These are phyloP conservation scores for Wickerhamomyces pijperi DNA, from an alignment of 805 yeast genomes.

Conservation along the genomic window DNA sequence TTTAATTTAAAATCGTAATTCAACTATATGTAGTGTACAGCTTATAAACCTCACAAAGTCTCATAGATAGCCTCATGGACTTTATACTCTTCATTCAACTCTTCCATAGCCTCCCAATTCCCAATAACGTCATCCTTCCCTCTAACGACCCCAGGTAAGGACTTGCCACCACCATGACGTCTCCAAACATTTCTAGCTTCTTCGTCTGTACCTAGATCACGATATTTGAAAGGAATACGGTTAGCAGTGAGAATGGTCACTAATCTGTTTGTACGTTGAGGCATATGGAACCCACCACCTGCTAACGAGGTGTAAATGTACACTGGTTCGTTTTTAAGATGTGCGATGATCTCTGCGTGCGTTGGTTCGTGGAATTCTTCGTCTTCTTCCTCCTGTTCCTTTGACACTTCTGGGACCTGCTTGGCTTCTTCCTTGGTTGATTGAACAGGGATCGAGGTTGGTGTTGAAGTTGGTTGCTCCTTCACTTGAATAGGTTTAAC, in stretches of 20 bases:
- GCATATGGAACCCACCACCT: constrained; percentile 73
- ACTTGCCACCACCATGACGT: constrained; percentile 57
- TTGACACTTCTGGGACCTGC: constrained; percentile 1
- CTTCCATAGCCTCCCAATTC: constrained; percentile 76
- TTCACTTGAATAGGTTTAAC: too few relatives aligned
- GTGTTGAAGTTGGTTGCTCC: neutral
- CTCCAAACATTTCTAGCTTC: constrained; percentile 81
- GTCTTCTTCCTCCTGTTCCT: constrained; percentile 4
- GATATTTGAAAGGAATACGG: constrained; percentile 49
- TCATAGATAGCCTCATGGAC: constrained; percentile 57
- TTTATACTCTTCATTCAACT: constrained; percentile 71
- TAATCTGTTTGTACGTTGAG: constrained; percentile 65
- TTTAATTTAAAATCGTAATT: too few relatives aligned
- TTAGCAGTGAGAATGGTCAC: constrained; percentile 69
- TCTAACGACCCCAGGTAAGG: constrained; percentile 78
- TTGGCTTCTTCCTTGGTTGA: neutral
- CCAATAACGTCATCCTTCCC: constrained; percentile 77
- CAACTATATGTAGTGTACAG: too few relatives aligned
- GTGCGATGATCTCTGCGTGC: constrained; percentile 18
- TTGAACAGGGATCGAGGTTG: too few relatives aligned
- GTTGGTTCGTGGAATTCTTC: constrained; percentile 18
- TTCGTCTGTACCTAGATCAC: constrained; percentile 81
- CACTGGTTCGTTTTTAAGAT: constrained; percentile 40
- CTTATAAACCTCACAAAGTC: constrained; percentile 42
- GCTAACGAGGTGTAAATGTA: constrained; percentile 78